phyloP scores from a whole-genome alignment of 768 basidiomycete species.

The Asterophora lycoperdoides region DNA sequence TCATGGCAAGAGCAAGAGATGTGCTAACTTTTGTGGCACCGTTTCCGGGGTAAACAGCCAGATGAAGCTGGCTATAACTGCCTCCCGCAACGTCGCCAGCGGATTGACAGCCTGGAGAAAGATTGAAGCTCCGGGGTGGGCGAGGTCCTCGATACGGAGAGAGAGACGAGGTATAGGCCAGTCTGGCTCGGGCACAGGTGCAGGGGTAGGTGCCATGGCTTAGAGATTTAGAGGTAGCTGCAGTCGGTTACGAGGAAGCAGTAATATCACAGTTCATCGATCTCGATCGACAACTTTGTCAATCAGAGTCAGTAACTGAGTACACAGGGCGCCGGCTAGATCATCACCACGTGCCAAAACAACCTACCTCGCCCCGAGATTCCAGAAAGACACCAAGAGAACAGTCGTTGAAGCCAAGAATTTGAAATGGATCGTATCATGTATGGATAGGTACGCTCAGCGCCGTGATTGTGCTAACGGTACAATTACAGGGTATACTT shows the following conservation, averaged over 20 bases:
- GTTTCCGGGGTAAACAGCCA: conserved; percentile 38
- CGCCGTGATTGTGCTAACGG: too few relatives aligned
- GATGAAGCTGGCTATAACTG: conserved; percentile 47
- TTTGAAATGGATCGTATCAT: background rate
- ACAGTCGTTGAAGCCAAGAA: background rate
- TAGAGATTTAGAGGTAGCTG: background rate
- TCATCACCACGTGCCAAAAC: background rate
- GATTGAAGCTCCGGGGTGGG: conserved; percentile 51
- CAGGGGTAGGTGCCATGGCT: conserved; percentile 7
- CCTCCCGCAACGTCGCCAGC: conserved; percentile 33
- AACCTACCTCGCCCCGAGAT: background rate
- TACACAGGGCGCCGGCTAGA: too few relatives aligned
- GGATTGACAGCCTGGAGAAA: conserved; percentile 53
- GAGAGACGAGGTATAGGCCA: conserved; percentile 57
- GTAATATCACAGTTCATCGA: background rate
- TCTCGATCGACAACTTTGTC: background rate
- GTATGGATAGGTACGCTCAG: background rate
- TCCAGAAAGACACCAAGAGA: background rate
- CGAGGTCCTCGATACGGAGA: conserved; percentile 54
- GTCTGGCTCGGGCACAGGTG: conserved; percentile 16
- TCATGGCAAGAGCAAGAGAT: conserved; percentile 1
- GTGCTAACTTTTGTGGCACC: conserved; percentile 34
- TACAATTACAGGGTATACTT: background rate
- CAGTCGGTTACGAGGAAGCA: too few relatives aligned
- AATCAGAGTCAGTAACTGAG: too few relatives aligned